Evolutionary conservation across 169 alveolate species (phyloP).

Genomic region (Plasmodium falciparum): DNA sequence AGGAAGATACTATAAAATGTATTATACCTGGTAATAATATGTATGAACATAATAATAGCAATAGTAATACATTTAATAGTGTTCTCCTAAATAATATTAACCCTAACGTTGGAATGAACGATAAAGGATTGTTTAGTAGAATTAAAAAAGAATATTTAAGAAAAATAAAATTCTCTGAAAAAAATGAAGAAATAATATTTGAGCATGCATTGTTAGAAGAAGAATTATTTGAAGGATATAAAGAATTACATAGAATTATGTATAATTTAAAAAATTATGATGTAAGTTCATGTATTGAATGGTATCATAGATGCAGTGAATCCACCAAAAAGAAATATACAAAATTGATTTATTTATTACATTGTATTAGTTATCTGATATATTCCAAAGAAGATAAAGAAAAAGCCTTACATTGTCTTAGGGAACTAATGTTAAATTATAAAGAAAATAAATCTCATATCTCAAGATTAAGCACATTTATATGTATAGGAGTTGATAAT

Average conservation of each 20-base stretch:
- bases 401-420: conserved; percentile 46
- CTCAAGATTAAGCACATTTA: conserved; percentile 66
- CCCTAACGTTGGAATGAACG: not conserved
- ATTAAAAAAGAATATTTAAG: conserved; percentile 54
- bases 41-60: not conserved
- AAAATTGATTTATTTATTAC: conserved; percentile 37
- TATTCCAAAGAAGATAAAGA: conserved; percentile 49
- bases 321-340: conserved; percentile 36
- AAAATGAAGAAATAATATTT: conserved; percentile 20
- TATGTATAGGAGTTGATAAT: conserved; percentile 69
- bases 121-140: conserved; percentile 12
- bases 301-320: conserved; percentile 61
- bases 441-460: conserved; percentile 57
- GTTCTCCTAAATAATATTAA: conserved; percentile 48
- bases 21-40: too few species aligned
- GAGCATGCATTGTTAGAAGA: conserved; percentile 54
- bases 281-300: conserved; percentile 46
- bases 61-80: not conserved
- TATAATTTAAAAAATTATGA: conserved; percentile 42
- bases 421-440: conserved; percentile 54
- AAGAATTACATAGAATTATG: conserved; percentile 38
- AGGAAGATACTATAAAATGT: not conserved
- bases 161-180: conserved; percentile 30
- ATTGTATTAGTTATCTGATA: conserved; percentile 49
- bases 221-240: conserved; percentile 63